Percentiles rank a stretch among this genome's conserved stretches.
Evolutionary conservation across 1,139 yeast genomes (phyloP).

Genomic region (Diutina rugosa): DNA sequence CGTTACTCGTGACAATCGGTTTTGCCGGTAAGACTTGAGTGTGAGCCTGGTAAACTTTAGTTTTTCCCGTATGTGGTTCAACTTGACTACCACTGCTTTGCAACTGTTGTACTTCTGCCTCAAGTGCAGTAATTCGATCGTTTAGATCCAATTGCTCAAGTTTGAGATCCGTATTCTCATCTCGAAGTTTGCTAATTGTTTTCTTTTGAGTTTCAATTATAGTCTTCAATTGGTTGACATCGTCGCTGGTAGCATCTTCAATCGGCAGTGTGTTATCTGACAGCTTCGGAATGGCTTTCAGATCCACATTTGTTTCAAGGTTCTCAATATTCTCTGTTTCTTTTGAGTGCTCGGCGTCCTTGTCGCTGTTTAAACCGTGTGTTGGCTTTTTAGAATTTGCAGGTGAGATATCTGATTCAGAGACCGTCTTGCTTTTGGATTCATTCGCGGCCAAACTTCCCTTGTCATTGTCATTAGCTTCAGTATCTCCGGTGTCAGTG

Average conservation of each 20-base stretch:
- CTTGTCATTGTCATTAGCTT: no score
- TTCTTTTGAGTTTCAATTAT: conserved; percentile 16
- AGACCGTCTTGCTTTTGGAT: no score
- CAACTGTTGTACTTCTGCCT: neutral
- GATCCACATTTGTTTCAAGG: no score
- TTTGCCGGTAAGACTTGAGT: conserved; percentile 14
- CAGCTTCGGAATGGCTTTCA: no score
- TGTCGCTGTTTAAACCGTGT: no score
- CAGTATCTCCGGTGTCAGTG: neutral
- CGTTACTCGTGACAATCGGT: conserved; percentile 22
- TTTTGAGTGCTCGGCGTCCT: no score
- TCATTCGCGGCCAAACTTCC: no score
- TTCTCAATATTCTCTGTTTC: no score
- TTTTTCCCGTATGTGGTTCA: conserved; percentile 2
- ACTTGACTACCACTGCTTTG: conserved; percentile 5
- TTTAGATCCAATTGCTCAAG: conserved; percentile 9
- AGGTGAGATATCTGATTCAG: no score
- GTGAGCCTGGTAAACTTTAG: conserved; percentile 3
- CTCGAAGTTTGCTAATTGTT: conserved; percentile 26
- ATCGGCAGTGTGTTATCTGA: neutral
- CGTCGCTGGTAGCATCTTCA: neutral
- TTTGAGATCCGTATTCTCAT: conserved; percentile 33
- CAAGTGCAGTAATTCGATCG: conserved; percentile 6
- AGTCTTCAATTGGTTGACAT: conserved; percentile 8
- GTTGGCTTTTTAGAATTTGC: no score